phyloP scores from a whole-genome alignment of 1,284 basidiomycete genomes.

The Ganoderma leucocontextum region DNA sequence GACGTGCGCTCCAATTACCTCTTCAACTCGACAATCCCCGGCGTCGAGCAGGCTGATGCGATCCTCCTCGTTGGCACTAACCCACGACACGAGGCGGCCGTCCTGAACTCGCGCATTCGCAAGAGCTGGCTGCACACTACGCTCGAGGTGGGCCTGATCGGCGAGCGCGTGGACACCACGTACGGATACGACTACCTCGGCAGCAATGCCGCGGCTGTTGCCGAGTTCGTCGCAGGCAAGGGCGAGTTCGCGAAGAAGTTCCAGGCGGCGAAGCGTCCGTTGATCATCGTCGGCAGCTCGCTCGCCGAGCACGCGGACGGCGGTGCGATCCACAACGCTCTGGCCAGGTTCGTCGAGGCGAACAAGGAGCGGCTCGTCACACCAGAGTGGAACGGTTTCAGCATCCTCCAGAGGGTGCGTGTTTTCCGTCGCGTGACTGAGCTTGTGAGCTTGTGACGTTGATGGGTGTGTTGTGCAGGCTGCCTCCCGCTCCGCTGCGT shows the following conservation, averaged over 20 bases:
- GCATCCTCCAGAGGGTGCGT: slow-evolving; percentile 88
- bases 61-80: slow-evolving; percentile 97
- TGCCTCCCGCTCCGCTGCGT: slow-evolving; percentile 94
- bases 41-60: slow-evolving; percentile 91
- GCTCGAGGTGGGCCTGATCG: slow-evolving; percentile 90
- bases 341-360: slow-evolving; percentile 84
- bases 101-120: slow-evolving; percentile 96
- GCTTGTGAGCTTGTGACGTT: not conserved
- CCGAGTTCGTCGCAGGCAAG: slow-evolving; percentile 83
- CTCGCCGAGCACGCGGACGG: slow-evolving; percentile 91
- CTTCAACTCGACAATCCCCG: slow-evolving; percentile 95
- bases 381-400: slow-evolving; percentile 96
- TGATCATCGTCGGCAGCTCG: slow-evolving; percentile 94
- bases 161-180: slow-evolving; percentile 90
- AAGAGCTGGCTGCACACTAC: slow-evolving; percentile 91
- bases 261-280: slow-evolving; percentile 89
- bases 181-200: slow-evolving; percentile 96
- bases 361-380: slow-evolving; percentile 84
- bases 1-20: slow-evolving; percentile 97
- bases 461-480: slow-evolving; percentile 47
- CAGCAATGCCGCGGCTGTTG: slow-evolving; percentile 79
- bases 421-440: not conserved
- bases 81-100: slow-evolving; percentile 97
- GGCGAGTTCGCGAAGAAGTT: slow-evolving; percentile 87
- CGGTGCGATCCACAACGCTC: slow-evolving; percentile 78